A percentile compares a stretch with the other conserved stretches of the same genome.
These are phyloP conservation scores for Sugiyamaella neomexicana DNA, from an alignment of 1,139 yeast species.

Conservation along the genomic window DNA sequence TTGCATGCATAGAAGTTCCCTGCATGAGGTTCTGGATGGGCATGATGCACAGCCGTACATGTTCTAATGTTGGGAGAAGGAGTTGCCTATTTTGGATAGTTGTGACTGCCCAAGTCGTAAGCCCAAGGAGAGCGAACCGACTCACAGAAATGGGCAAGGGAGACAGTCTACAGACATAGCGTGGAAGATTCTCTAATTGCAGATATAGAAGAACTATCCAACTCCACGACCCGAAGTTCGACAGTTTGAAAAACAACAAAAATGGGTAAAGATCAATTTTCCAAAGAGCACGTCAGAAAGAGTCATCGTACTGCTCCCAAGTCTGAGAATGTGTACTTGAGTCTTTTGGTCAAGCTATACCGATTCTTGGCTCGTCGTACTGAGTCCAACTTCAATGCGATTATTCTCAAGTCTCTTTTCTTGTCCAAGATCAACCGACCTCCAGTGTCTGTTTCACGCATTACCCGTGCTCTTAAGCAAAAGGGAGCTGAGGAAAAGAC, in stretches of 20 bases:
- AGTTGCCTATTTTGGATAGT: neutral
- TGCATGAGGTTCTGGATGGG: neutral
- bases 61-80: too few relatives aligned
- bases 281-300: conserved; percentile 92
- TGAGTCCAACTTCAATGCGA: conserved; percentile 96
- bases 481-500: conserved; percentile 89
- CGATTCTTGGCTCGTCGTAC: conserved; percentile 99
- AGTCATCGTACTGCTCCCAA: conserved; percentile 99
- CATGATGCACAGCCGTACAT: neutral
- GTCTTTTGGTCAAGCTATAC: conserved; percentile 95
- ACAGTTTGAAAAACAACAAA: conserved; percentile 19
- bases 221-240: conserved; percentile 14
- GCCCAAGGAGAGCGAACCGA: neutral
- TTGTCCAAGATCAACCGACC: conserved; percentile 99
- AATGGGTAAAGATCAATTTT: conserved; percentile 98
- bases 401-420: conserved; percentile 90
- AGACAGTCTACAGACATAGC: neutral
- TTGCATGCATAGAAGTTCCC: neutral
- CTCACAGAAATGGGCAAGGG: neutral
- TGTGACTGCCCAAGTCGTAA: neutral
- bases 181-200: conserved; percentile 11
- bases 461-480: conserved; percentile 77
- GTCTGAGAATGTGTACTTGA: conserved; percentile 98
- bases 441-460: conserved; percentile 94
- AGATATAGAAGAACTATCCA: conserved; percentile 2